phyloP scores from a whole-genome alignment of 495 filamentous ascomycete species.

The Peziza echinospora region DNA sequence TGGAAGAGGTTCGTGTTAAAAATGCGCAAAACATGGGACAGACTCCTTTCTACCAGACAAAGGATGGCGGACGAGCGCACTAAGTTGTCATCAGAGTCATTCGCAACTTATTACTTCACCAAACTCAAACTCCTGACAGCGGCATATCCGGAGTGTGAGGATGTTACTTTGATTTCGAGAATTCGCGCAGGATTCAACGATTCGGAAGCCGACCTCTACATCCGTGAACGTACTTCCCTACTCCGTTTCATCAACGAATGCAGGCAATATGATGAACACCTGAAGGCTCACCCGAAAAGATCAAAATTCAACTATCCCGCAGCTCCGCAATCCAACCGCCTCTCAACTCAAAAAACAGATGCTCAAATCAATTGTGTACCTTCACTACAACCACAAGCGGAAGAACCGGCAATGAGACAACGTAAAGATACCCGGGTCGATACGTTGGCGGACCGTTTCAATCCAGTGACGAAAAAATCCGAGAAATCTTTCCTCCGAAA shows the following conservation, averaged over 20 bases:
- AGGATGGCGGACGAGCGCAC: not conserved
- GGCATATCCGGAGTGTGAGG: not conserved
- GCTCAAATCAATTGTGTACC: not conserved
- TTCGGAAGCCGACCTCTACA: not conserved
- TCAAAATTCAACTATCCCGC: not conserved
- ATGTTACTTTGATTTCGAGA: not conserved
- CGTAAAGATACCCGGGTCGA: not conserved
- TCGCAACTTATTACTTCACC: not conserved
- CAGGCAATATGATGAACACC: not conserved
- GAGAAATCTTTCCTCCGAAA: not conserved
- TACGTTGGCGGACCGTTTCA: not conserved
- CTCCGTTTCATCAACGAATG: not conserved
- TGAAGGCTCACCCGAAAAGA: not conserved
- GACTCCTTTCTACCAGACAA: not conserved
- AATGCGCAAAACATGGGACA: not conserved
- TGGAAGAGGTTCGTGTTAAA: not conserved
- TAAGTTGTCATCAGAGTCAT: not conserved
- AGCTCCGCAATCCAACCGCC: not conserved
- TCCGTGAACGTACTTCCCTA: not conserved
- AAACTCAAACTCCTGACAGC: not conserved
- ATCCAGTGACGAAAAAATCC: not conserved
- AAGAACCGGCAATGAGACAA: not conserved
- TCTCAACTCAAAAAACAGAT: not conserved
- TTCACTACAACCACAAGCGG: not conserved
- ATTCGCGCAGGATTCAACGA: not conserved